Evolutionary conservation across 2,329 filamentous ascomycete genomes (phyloP), one percentile per base, ranked within the genome.

Genomic region (Leptographium galeiforme): DNA sequence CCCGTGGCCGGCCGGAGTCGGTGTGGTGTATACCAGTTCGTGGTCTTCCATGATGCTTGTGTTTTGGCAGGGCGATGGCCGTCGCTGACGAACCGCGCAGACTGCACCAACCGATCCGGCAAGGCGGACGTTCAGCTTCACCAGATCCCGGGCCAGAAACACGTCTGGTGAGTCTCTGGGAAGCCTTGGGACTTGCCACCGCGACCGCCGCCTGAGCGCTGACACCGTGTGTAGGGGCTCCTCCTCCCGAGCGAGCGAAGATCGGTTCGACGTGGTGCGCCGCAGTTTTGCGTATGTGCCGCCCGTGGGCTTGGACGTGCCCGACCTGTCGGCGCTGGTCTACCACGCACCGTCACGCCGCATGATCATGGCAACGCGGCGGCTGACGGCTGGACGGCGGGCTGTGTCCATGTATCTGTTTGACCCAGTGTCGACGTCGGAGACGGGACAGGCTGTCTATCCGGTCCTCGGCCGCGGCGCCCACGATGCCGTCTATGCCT

Each of bases 261-360:
- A 47, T 1, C 49, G 34, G 2, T 36, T 38, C 13, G 33, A n/a
- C 8, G 32, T n/a, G 18, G 53, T 53, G 12, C 13, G 13, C 16
- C 34, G 6, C 1, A 25, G 25, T 25, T 25, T 25, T 2, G 25
- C 25, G 5, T 25, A 25, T 5, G 25, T 25, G 25, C 25, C 25
- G 25, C 25, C 43, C 6, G 57, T 55, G 33, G 7, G 14, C 5
- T 11, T 57, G 4, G 4, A 19, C 16, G 46, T 51, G 14, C 63
- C 63, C 8, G 64, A 71, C 44, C 66, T 74, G 51, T 72, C 72
- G 10, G 73, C 72, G 6, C 70, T 79, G 57, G 68, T 69, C 53
- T 77, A 74, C 52, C 71, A 76, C 52, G 59, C 63, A 6, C 63
- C 68, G 6, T 69, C 69, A 1, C 63, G 70, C 53, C 68, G 62